phyloP scores from a whole-genome alignment of 345 rosid genomes.

The Angophora floribunda region DNA sequence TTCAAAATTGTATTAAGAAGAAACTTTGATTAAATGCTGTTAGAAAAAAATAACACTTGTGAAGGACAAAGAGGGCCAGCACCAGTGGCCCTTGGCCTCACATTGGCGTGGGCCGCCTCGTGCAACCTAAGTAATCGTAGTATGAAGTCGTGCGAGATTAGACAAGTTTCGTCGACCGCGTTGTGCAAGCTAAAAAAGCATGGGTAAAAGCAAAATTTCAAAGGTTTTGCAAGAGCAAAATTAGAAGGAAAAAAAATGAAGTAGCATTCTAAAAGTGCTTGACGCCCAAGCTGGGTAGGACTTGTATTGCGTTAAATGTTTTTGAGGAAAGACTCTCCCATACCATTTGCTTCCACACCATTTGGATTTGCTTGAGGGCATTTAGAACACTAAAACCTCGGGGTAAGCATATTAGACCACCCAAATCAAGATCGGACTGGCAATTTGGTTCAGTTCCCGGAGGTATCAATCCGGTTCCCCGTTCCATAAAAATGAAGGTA shows the following conservation, averaged over 20 bases:
- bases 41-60: neutral
- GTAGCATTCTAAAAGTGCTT: neutral
- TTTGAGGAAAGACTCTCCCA: neutral
- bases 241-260: neutral
- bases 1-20: neutral
- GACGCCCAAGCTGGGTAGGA: neutral
- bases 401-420: too few species aligned
- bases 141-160: fast-evolving
- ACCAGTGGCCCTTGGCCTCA: neutral
- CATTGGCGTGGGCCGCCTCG: fast-evolving
- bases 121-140: neutral
- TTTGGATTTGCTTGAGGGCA: too few species aligned
- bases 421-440: too few species aligned
- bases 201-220: neutral
- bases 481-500: too few species aligned
- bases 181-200: neutral
- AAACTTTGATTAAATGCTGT: neutral
- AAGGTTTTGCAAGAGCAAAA: too few species aligned
- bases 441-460: too few species aligned
- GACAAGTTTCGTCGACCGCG: neutral
- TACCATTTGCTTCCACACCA: neutral
- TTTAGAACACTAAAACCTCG: too few species aligned
- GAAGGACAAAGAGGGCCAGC: neutral
- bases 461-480: too few species aligned
- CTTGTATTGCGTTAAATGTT: neutral